Percentiles rank a stretch among this genome's conserved stretches.
Evolutionary conservation across 441 rosid species (phyloP).

Genomic region (Flueggea neowawraea): DNA sequence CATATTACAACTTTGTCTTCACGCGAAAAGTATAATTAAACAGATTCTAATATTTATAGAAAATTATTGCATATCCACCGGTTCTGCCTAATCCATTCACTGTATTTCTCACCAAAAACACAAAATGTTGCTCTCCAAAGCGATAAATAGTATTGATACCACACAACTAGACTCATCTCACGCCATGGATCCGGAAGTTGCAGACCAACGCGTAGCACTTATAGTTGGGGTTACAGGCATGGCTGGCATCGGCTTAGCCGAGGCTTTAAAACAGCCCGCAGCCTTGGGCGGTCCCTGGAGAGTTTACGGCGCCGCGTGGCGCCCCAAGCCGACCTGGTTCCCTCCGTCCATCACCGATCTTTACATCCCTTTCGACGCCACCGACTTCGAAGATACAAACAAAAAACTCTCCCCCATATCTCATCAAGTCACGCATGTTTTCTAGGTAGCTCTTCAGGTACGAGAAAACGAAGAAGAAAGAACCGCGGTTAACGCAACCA

Average conservation of each 20-base stretch:
- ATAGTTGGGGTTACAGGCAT: conserved; percentile 23
- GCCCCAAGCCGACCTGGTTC: conserved; percentile 31
- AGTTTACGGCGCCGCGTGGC: conserved; percentile 1
- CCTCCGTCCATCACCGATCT: conserved; percentile 23
- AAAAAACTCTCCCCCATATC: conserved; percentile 20
- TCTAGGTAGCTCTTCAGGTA: conserved; percentile 36
- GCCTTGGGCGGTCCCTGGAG: conserved; percentile 16
- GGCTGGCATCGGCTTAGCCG: conserved; percentile 16
- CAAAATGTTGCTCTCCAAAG: too few species aligned
- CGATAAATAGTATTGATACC: too few species aligned
- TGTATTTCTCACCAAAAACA: too few species aligned
- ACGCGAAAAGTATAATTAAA: too few species aligned
- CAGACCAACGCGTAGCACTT: conserved; percentile 6
- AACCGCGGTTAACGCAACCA: conserved; percentile 11
- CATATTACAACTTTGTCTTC: too few species aligned
- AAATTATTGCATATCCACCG: too few species aligned
- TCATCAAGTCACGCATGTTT: conserved; percentile 30
- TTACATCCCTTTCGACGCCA: conserved; percentile 30
- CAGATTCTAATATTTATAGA: too few species aligned
- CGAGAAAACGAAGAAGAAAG: conserved; percentile 25
- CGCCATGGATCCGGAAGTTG: too few species aligned
- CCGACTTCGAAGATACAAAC: conserved; percentile 9
- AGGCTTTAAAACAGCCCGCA: conserved; percentile 8
- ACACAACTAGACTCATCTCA: not conserved
- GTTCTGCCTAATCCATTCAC: too few species aligned